Evolutionary conservation across 768 basidiomycete species (phyloP), one percentile per base, ranked within the genome.

Genomic region (Hygrophoropsis aurantiaca): DNA sequence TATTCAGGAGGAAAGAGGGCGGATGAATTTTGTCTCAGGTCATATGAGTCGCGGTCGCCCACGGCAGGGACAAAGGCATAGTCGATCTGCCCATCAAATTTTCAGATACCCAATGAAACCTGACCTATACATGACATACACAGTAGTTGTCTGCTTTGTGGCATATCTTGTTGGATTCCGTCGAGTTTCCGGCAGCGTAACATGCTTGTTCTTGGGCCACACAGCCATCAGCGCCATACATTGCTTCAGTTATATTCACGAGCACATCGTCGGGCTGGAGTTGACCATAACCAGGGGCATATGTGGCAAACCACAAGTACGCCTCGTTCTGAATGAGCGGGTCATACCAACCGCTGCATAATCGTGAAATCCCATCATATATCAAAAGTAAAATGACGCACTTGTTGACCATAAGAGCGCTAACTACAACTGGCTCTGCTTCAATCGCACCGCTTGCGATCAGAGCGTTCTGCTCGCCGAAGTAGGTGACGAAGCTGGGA

Each of bases 381-480:
- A 2, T 5, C 11, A 13, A 5, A 26, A 10, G 15, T 35, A 18
- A 15, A n/a, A 34, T 3, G 1, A 40, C 66, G 47, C 46, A 75
- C 81, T 83, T 83, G 61, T 81, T 82, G 53, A 85, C 79, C 78
- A 85, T 77, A 43, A 87, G 59, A 4, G 82, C 80, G 44, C 74
- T 80, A 50, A 85, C 78, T 3, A 68, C 57, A 40, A 87, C 65
- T 33, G 68, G 64, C 46, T 79, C 79, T 1, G 78, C 84, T 19
- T 72, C 35, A 5, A 84, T 51, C 3, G 54, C 46, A 5, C 78
- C 77, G 7, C 56, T 57, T 8, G 65, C 52, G 42, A 85, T 84
- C 42, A 72, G 62, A 1, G 65, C 64, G 40, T 84, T 86, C 59
- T 86, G 83, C 46, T 82, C 64, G 26, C 83, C 71, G 56, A 87